phyloP scores from a whole-genome alignment of 176 grass and related monocot genomes.

The Canna indica region DNA sequence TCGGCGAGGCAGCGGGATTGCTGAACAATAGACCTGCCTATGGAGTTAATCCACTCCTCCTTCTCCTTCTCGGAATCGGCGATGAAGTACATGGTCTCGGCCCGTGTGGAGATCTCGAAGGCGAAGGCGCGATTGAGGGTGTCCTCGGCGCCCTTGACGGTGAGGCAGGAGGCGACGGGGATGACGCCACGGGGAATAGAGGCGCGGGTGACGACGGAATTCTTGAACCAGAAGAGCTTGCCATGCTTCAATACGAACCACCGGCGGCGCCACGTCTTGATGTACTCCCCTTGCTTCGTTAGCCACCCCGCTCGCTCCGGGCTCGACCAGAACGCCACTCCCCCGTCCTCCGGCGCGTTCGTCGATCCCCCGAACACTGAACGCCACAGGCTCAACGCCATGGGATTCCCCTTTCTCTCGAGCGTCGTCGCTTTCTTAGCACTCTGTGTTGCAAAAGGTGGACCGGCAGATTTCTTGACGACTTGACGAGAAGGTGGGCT shows the following conservation, averaged over 20 bases:
- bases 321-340: slow-evolving; percentile 82
- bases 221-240: slow-evolving; percentile 98
- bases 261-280: slow-evolving; percentile 96
- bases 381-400: neutral
- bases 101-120: slow-evolving; percentile 76
- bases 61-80: slow-evolving; percentile 93
- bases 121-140: slow-evolving; percentile 81
- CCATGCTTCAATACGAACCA: slow-evolving; percentile 98
- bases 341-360: slow-evolving; percentile 23
- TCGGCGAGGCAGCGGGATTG: slow-evolving; percentile 75
- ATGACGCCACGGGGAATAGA: slow-evolving; percentile 73
- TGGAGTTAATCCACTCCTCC: slow-evolving; percentile 98
- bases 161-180: slow-evolving; percentile 71
- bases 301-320: slow-evolving; percentile 75
- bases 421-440: neutral
- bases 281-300: slow-evolving; percentile 94
- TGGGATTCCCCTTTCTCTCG: neutral
- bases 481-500: no score
- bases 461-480: no score
- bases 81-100: slow-evolving; percentile 98
- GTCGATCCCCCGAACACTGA: neutral
- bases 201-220: slow-evolving; percentile 46
- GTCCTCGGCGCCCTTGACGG: slow-evolving; percentile 93
- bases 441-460: no score
- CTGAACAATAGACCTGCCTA: slow-evolving; percentile 90